A percentile compares a stretch with the other conserved stretches of the same genome.
Evolutionary conservation across 2,329 filamentous ascomycete genomes (phyloP).

Genomic region (Blumeria hordei): DNA sequence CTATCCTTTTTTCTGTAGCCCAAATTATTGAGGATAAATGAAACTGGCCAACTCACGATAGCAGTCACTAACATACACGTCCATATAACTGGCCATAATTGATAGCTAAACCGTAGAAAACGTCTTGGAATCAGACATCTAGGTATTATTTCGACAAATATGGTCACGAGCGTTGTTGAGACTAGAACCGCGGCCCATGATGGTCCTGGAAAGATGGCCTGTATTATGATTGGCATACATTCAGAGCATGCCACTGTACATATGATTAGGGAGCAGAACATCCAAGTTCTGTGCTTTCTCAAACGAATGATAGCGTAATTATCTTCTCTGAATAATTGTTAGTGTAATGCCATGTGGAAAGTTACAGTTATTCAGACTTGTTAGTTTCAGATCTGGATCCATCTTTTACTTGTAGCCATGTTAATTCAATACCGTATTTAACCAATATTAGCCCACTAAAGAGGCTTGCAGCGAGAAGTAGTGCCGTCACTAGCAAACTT

Average conservation of each 20-base stretch:
- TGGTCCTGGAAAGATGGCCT: constrained; percentile 5
- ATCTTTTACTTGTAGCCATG: constrained; percentile 8
- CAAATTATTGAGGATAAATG: constrained; percentile 7
- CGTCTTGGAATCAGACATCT: constrained; percentile 10
- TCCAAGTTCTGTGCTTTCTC: constrained; percentile 10
- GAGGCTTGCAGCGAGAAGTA: constrained; percentile 7
- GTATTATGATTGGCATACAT: constrained; percentile 10
- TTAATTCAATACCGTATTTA: constrained; percentile 10
- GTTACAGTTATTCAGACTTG: constrained; percentile 4
- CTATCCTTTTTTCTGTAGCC: constrained; percentile 2
- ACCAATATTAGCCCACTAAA: constrained; percentile 10
- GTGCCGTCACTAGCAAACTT: constrained; percentile 3
- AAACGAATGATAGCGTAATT: constrained; percentile 6
- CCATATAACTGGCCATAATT: constrained; percentile 11
- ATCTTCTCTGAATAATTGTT: constrained; percentile 6
- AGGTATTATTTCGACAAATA: constrained; percentile 12
- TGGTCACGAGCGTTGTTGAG: constrained; percentile 9
- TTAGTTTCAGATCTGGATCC: constrained; percentile 6
- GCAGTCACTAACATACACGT: constrained; percentile 10
- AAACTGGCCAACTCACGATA: constrained; percentile 9
- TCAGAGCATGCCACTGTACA: constrained; percentile 9
- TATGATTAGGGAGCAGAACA: constrained; percentile 12
- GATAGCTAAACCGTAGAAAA: constrained; percentile 10
- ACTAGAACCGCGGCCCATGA: constrained; percentile 8
- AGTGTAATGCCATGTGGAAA: constrained; percentile 1